A percentile compares a stretch with the other conserved stretches of the same genome.
Conservation (phyloP, 1,284 basidiomycete species). For the Malassezia obtusa region DNA sequence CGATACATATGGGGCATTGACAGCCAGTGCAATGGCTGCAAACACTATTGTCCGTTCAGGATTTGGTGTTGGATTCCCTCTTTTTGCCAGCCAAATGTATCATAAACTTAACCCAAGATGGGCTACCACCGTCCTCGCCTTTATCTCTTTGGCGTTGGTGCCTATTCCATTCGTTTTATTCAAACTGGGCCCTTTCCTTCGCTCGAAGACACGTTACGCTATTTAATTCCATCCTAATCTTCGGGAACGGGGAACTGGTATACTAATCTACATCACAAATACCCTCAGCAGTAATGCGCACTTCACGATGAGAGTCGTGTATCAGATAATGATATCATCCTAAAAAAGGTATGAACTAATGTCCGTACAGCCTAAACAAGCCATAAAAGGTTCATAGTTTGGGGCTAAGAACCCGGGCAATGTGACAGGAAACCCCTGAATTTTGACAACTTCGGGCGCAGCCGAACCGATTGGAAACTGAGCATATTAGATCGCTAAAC, state of each 20-base stretch:
- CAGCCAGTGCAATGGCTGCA: constrained; percentile 56
- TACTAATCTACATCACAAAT: background rate
- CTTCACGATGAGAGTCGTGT: no score
- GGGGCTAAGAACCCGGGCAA: no score
- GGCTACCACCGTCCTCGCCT: constrained; percentile 63
- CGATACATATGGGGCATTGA: constrained; percentile 52
- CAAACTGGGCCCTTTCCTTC: constrained; percentile 48
- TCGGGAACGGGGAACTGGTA: background rate
- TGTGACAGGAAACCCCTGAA: no score
- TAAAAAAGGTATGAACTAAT: background rate
- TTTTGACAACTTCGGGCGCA: no score
- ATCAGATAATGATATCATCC: no score
- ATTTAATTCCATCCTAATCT: background rate
- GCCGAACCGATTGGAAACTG: no score
- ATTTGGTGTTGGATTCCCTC: constrained; percentile 55
- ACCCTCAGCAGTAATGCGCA: no score
- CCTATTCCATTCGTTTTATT: constrained; percentile 57
- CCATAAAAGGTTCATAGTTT: no score
- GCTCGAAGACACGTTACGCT: constrained; percentile 10
- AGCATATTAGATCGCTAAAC: no score
- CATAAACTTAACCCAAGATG: constrained; percentile 60
- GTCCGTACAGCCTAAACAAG: background rate
- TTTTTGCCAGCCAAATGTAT: constrained; percentile 54
- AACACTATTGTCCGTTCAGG: constrained; percentile 61
- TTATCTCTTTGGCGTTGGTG: constrained; percentile 59